Conservation (phyloP, 345 rosid genomes). For the Eucalyptus cloeziana region DNA sequence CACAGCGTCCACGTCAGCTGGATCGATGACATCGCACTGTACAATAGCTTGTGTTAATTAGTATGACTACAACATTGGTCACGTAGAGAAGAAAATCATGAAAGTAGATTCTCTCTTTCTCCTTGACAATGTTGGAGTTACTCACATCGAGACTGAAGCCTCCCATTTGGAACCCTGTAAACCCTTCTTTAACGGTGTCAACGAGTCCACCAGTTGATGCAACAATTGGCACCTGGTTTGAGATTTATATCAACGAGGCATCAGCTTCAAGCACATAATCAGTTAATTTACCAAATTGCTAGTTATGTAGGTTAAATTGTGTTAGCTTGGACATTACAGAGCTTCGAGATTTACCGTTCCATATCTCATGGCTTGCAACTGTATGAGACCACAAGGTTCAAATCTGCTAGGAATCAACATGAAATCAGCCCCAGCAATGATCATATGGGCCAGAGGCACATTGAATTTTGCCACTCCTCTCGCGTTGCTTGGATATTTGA, state of each 20-base stretch:
- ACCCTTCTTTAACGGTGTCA: constrained; percentile 86
- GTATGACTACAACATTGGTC: not conserved
- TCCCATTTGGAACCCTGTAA: constrained; percentile 92
- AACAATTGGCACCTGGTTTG: constrained; percentile 58
- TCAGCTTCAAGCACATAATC: not conserved
- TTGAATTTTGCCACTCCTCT: constrained; percentile 80
- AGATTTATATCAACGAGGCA: not conserved
- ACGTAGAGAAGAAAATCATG: not conserved
- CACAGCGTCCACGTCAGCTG: constrained; percentile 60
- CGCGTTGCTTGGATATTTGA: constrained; percentile 51
- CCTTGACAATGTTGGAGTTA: not conserved
- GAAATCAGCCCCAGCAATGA: constrained; percentile 84
- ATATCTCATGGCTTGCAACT: constrained; percentile 92
- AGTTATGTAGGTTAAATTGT: not conserved
- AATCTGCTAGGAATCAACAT: constrained; percentile 84
- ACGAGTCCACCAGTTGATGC: constrained; percentile 97
- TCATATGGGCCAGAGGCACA: constrained; percentile 76
- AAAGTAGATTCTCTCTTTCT: not conserved
- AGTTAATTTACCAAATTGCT: not conserved
- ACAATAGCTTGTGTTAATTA: not conserved
- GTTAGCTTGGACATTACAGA: not conserved
- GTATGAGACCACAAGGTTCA: constrained; percentile 98
- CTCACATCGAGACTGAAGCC: constrained; percentile 62
- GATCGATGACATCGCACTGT: constrained; percentile 80
- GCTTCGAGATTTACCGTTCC: constrained; percentile 48